phyloP scores from a whole-genome alignment of 2,329 filamentous ascomycete species.

The Xylaria sp. region DNA sequence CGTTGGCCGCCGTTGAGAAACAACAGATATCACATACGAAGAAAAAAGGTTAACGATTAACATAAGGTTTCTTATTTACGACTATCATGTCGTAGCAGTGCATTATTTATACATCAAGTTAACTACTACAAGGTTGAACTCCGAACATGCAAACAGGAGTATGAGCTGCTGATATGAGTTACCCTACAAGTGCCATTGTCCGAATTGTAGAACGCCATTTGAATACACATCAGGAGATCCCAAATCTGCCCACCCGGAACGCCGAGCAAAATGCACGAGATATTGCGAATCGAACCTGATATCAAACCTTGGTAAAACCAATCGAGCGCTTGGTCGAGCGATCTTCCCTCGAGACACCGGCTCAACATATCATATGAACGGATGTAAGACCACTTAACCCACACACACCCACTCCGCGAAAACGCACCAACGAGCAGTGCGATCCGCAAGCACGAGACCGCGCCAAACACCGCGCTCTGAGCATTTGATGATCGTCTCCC shows the following conservation, averaged over 20 bases:
- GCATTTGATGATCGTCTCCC: constrained; percentile 93
- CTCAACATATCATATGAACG: constrained; percentile 1
- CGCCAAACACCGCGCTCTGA: constrained; percentile 84
- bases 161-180: constrained; percentile 13
- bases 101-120: constrained; percentile 33
- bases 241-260: constrained; percentile 29
- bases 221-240: constrained; percentile 27
- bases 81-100: constrained; percentile 18
- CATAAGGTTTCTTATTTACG: constrained; percentile 17
- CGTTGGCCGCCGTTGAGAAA: background rate
- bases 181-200: constrained; percentile 17
- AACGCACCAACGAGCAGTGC: constrained; percentile 89
- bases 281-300: constrained; percentile 19
- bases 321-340: constrained; percentile 14
- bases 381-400: constrained; percentile 32
- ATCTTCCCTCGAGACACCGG: background rate
- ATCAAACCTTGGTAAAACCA: constrained; percentile 14
- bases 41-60: background rate
- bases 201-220: constrained; percentile 21
- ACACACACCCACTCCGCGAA: constrained; percentile 85
- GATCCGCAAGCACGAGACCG: constrained; percentile 82
- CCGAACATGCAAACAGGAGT: constrained; percentile 29
- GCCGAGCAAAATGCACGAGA: constrained; percentile 37
- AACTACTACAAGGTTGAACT: constrained; percentile 14
- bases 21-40: background rate